Evolutionary conservation across 78 protist species (phyloP).

Genomic region (Cavenderia fasciculata): DNA sequence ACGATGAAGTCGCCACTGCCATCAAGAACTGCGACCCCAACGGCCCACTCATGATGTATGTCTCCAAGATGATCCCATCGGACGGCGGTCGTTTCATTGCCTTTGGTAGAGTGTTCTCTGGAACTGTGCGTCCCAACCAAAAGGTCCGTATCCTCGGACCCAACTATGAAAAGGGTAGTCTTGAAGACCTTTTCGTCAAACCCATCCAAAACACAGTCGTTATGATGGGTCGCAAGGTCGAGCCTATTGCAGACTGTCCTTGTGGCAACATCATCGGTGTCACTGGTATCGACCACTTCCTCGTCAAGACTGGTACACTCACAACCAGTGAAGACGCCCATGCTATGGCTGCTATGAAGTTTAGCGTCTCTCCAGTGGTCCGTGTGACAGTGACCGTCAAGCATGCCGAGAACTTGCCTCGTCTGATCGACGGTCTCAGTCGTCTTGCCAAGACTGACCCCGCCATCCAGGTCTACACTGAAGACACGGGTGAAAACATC

Average conservation of each 20-base stretch:
- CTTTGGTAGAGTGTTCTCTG: slow-evolving; percentile 87
- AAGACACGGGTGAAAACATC: slow-evolving; percentile 75
- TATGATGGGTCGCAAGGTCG: slow-evolving; percentile 46
- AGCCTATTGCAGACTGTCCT: slow-evolving; percentile 48
- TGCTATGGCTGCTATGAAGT: slow-evolving; percentile 44
- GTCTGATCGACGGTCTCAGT: slow-evolving; percentile 90
- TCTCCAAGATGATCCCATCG: slow-evolving; percentile 76
- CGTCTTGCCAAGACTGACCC: slow-evolving; percentile 49
- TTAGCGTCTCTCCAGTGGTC: slow-evolving; percentile 70
- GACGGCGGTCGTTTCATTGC: slow-evolving; percentile 35
- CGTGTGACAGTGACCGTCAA: slow-evolving; percentile 87
- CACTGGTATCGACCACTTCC: slow-evolving; percentile 81
- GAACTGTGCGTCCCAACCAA: slow-evolving; percentile 61
- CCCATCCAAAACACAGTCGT: slow-evolving; percentile 12
- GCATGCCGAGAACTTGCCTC: background rate
- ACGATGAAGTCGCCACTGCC: slow-evolving; percentile 41
- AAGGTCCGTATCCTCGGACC: slow-evolving; percentile 27
- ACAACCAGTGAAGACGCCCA: slow-evolving; percentile 12
- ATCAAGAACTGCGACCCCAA: slow-evolving; percentile 76
- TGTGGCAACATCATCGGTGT: slow-evolving; percentile 85
- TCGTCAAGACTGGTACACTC: slow-evolving; percentile 82
- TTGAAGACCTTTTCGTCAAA: slow-evolving; percentile 63
- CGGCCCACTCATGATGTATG: slow-evolving; percentile 84
- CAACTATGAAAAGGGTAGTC: slow-evolving; percentile 40
- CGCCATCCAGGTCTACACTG: background rate